Conservation (phyloP, 768 basidiomycete species). For the Mycena belliarum region DNA sequence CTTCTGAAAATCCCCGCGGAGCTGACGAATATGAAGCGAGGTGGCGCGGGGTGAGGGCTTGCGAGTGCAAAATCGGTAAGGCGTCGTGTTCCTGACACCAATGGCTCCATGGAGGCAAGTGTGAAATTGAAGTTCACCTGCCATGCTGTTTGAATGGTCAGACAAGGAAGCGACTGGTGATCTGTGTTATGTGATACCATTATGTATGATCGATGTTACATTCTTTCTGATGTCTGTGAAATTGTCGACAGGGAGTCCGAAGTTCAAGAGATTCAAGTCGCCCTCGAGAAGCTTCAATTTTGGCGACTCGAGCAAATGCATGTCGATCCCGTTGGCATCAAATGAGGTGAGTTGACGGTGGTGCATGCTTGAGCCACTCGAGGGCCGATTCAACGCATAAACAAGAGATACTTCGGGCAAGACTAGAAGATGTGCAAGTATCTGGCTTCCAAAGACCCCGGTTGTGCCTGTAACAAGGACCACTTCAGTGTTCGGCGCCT, state of each 20-base stretch:
- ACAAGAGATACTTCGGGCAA: slow-evolving; percentile 22
- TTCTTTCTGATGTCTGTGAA: slow-evolving; percentile 18
- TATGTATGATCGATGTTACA: slow-evolving; percentile 32
- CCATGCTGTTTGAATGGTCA: slow-evolving; percentile 30
- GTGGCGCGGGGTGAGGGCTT: slow-evolving; percentile 25
- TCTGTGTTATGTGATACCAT: slow-evolving; percentile 24
- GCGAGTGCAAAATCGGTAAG: slow-evolving; percentile 36
- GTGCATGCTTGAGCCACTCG: slow-evolving; percentile 26
- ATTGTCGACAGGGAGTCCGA: slow-evolving; percentile 17
- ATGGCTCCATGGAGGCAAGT: slow-evolving; percentile 33
- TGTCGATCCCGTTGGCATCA: slow-evolving; percentile 27
- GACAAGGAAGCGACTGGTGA: no score
- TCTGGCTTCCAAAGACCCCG: slow-evolving; percentile 32
- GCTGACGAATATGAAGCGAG: slow-evolving; percentile 35
- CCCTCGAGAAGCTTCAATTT: slow-evolving; percentile 29
- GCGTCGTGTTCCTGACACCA: slow-evolving; percentile 28
- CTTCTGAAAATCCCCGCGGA: slow-evolving; percentile 30
- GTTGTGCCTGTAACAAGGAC: slow-evolving; percentile 39
- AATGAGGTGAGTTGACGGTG: slow-evolving; percentile 28
- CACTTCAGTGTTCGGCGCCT: background rate
- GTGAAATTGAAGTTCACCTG: slow-evolving; percentile 35
- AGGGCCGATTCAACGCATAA: slow-evolving; percentile 31
- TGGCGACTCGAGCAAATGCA: slow-evolving; percentile 18
- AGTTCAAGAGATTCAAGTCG: slow-evolving; percentile 5
- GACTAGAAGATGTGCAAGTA: slow-evolving; percentile 28